A percentile compares a stretch with the other conserved stretches of the same genome.
Evolutionary conservation across 1,139 yeast genomes (phyloP).

Genomic region (Hansenula sp.): DNA sequence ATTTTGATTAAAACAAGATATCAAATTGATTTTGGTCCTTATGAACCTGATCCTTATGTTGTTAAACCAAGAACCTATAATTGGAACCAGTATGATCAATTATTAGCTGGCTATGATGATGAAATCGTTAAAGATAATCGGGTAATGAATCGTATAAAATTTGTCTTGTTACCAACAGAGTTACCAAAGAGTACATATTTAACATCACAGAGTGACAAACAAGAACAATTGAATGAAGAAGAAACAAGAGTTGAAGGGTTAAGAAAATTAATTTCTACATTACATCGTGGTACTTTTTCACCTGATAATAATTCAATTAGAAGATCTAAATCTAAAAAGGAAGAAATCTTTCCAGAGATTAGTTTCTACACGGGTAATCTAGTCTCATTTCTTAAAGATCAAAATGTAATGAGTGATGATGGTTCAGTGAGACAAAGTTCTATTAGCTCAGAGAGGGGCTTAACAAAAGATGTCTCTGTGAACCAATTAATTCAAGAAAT

Average conservation of each 20-base stretch:
- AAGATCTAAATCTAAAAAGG: conserved; percentile 33
- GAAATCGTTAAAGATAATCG: conserved; percentile 49
- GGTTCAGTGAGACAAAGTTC: conserved; percentile 24
- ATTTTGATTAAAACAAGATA: conserved; percentile 70
- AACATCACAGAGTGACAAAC: conserved; percentile 33
- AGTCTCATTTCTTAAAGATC: conserved; percentile 60
- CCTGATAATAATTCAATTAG: conserved; percentile 37
- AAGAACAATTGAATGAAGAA: conserved; percentile 70
- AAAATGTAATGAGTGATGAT: conserved; percentile 20
- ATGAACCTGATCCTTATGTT: conserved; percentile 54
- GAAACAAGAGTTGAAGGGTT: conserved; percentile 88
- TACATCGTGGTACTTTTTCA: conserved; percentile 57
- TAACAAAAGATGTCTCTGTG: conserved; percentile 38
- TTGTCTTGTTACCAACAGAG: conserved; percentile 77
- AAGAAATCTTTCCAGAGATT: conserved; percentile 67
- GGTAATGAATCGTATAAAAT: conserved; percentile 67
- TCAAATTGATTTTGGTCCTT: conserved; percentile 60
- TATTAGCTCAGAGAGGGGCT: conserved; percentile 27
- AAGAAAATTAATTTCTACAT: conserved; percentile 60
- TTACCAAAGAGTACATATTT: conserved; percentile 49
- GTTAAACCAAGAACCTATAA: conserved; percentile 55
- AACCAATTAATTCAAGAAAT: conserved; percentile 58
- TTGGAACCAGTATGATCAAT: conserved; percentile 92
- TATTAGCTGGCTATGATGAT: conserved; percentile 86
- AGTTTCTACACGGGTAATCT: conserved; percentile 86